Base-by-base conservation (phyloP, 257 asterid genomes). In the Thymus mandschuricus region DNA sequence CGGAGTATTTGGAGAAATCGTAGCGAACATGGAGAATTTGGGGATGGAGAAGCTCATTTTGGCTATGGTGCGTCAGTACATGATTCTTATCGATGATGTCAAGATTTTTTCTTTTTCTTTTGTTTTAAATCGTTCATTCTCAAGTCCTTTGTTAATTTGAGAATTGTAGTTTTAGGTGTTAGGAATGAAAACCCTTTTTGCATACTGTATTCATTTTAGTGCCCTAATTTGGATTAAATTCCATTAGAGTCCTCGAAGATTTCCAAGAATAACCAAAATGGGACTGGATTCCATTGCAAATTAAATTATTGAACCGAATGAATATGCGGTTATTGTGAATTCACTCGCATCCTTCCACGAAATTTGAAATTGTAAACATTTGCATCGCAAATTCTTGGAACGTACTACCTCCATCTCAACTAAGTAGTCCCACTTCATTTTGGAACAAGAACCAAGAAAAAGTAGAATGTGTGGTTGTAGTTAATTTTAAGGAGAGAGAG, bases 31-130 rank as follows among this genome's bases (percentile, higher is more conserved):
- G 43, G 82, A 74, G 41, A 79, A 73, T 70, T 75, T 76, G 46
- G 82, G 73, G 8, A 68, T 68, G 10, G 88, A 75, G 72, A 79
- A 75, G 10, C 81, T 80, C 88, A 86, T 86, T 77, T 69, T 83
- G 71, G 11, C 10, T 6, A 9, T 6, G 49, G 12, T 8, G 1
- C 1, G 0, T 44, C 12, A 10, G 12, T 8, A 9, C 1, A 1
- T 44, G 49, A 10, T 66, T 79, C 75, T 68, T 56, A 63, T 68
- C 70, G 74, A 69, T 64, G 71, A 65, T 51, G 55, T 65, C 44
- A 68, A 72, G 78, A 61, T 59, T 71, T 71, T 77, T 56, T 21
- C 34, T 40, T 30, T 2, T 44, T 1, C 5, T 5, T 29, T 59
- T 29, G 11, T 13, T 46, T 55, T 27, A 12, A 10, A 44, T 28